Evolutionary conservation across 345 rosid species (phyloP).

Genomic region (Eucalyptus sideroxylon): DNA sequence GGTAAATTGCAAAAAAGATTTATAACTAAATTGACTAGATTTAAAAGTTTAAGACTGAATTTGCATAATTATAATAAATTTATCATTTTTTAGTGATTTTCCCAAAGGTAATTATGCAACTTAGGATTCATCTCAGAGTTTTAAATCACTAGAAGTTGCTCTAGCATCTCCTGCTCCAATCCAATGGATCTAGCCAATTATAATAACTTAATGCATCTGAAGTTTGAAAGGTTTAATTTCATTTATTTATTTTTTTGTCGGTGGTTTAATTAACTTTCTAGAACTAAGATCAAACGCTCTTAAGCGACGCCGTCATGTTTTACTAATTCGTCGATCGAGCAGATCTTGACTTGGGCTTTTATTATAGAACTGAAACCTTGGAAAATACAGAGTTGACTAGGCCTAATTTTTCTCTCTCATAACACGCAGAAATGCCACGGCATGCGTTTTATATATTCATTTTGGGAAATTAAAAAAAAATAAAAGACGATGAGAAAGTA

Average conservation of each 20-base stretch:
- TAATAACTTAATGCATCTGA: neutral
- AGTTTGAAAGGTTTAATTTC: too few relatives aligned
- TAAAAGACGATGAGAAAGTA: neutral
- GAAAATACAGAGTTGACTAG: neutral
- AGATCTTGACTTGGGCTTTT: neutral
- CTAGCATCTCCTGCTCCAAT: neutral
- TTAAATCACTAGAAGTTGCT: neutral
- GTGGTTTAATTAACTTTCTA: too few relatives aligned
- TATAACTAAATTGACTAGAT: too few relatives aligned
- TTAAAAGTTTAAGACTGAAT: fast-evolving
- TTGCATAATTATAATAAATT: too few relatives aligned
- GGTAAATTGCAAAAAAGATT: too few relatives aligned
- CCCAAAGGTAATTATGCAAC: too few relatives aligned
- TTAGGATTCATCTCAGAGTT: neutral
- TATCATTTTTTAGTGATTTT: neutral
- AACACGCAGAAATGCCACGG: neutral
- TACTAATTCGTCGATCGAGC: neutral
- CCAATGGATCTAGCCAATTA: neutral
- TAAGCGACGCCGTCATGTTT: neutral
- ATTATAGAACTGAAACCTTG: neutral
- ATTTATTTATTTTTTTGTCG: too few relatives aligned
- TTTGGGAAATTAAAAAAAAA: neutral
- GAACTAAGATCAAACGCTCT: too few relatives aligned
- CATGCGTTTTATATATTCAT: neutral
- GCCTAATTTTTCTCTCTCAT: neutral